These are phyloP conservation scores for Pseudocercospora crystallina DNA, from an alignment of 2,329 filamentous ascomycete genomes.

Conservation along the genomic window DNA sequence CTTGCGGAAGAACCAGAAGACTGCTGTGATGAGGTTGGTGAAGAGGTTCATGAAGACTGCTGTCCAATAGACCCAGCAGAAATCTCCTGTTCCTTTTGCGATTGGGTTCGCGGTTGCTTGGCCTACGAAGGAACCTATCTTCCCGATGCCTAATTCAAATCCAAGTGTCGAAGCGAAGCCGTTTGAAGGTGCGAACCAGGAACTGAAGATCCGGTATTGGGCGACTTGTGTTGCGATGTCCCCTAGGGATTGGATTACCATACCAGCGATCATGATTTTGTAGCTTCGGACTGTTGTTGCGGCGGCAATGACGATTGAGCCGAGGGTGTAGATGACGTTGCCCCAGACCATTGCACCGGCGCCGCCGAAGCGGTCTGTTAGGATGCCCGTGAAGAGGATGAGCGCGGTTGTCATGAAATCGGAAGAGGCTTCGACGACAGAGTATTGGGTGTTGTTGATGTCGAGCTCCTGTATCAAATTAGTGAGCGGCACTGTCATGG, in stretches of 20 bases:
- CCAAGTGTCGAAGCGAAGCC: slow-evolving; percentile 63
- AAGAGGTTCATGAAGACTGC: slow-evolving; percentile 65
- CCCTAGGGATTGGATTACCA: slow-evolving; percentile 58
- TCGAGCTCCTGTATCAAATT: slow-evolving; percentile 42
- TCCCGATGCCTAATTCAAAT: slow-evolving; percentile 61
- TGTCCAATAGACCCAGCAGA: slow-evolving; percentile 63
- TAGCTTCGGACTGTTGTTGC: slow-evolving; percentile 58
- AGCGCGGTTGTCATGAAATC: slow-evolving; percentile 62
- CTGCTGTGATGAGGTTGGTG: slow-evolving; percentile 55
- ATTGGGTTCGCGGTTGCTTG: slow-evolving; percentile 62
- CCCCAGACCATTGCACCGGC: slow-evolving; percentile 61
- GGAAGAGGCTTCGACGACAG: slow-evolving; percentile 60
- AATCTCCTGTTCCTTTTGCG: slow-evolving; percentile 57
- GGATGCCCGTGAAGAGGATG: slow-evolving; percentile 55
- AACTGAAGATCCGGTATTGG: slow-evolving; percentile 65
- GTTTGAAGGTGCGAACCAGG: slow-evolving; percentile 62
- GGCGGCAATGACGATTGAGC: slow-evolving; percentile 59
- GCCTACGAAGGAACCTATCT: slow-evolving; percentile 61
- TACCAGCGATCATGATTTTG: slow-evolving; percentile 60
- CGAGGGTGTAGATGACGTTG: slow-evolving; percentile 60
- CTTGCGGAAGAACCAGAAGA: slow-evolving; percentile 58
- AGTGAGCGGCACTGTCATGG: neutral
- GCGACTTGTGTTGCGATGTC: slow-evolving; percentile 65
- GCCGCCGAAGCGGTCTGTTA: slow-evolving; percentile 61
- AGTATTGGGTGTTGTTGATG: slow-evolving; percentile 61